Percentiles rank a stretch among this genome's conserved stretches.
phyloP scores from a whole-genome alignment of 2,329 filamentous ascomycete species.

The Mycocentrospora acerina region DNA sequence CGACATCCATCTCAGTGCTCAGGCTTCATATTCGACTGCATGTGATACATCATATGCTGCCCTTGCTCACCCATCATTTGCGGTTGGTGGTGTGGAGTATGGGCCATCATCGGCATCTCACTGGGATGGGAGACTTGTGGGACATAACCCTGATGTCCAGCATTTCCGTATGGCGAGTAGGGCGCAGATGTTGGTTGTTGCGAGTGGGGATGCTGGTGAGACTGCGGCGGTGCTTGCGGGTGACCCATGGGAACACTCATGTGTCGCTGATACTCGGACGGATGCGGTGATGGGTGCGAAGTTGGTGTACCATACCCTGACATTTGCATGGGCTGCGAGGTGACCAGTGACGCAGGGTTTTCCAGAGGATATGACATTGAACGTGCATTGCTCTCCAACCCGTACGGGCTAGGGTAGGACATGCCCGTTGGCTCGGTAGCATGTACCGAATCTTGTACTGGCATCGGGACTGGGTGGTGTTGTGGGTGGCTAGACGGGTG shows the following conservation, averaged over 20 bases:
- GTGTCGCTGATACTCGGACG: slow-evolving; percentile 41
- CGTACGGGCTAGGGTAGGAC: slow-evolving; percentile 40
- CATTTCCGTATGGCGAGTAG: slow-evolving; percentile 30
- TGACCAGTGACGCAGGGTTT: slow-evolving; percentile 34
- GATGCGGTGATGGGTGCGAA: slow-evolving; percentile 39
- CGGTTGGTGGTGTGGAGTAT: slow-evolving; percentile 31
- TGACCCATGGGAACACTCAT: slow-evolving; percentile 41
- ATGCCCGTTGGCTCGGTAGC: slow-evolving; percentile 30
- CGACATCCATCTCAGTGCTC: slow-evolving; percentile 32
- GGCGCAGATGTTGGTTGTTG: slow-evolving; percentile 30
- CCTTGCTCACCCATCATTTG: slow-evolving; percentile 43
- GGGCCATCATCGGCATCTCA: slow-evolving; percentile 43
- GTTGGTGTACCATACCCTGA: slow-evolving; percentile 41
- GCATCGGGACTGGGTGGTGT: slow-evolving; percentile 36
- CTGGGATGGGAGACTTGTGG: slow-evolving; percentile 37
- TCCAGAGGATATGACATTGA: slow-evolving; percentile 45
- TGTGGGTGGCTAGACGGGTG: slow-evolving; percentile 36
- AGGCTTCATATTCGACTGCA: slow-evolving; percentile 44
- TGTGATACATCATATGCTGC: slow-evolving; percentile 45
- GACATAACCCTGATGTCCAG: slow-evolving; percentile 35
- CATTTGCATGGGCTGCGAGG: slow-evolving; percentile 41
- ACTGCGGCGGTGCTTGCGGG: slow-evolving; percentile 28
- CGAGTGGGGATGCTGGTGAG: slow-evolving; percentile 14
- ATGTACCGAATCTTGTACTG: slow-evolving; percentile 34
- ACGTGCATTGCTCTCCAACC: slow-evolving; percentile 40